Base-by-base conservation (phyloP, 2,329 filamentous ascomycete genomes). In the Ambrosiella xylebori region DNA sequence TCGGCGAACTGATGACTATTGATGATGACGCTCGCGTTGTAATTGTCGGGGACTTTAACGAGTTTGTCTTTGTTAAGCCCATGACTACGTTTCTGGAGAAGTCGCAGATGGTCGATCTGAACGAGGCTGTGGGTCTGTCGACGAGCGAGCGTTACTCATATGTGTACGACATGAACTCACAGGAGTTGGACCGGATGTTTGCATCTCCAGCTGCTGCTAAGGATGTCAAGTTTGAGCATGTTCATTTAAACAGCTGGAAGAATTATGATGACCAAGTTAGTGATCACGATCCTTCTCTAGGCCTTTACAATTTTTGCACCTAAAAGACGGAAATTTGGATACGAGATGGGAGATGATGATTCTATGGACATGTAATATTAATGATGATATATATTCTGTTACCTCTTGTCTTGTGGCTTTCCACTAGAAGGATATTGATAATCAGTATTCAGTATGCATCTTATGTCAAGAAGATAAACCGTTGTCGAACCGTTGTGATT, bases 211-310 rank as follows among this genome's bases (percentile, higher is more conserved):
- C 71, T 54, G 64, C 84, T 60, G 70, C 69, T 35, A 65, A 65
- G 36, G 65, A 67, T 3, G 68, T 73, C 13, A 68, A 72, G 64
- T 79, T 80, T 63, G 80, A 86, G 72, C 83, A 88, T 68, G 65
- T 87, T 35, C 84, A 87, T 69, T 71, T 86, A 56, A 87, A 86
- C 67, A 81, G 82, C 2, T 88, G 84, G 84, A 74, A 78, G 54
- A 69, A 72, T 37, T 74, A 68, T 60, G 74, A 71, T 37, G 77
- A 77, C 57, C 72, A 78, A 66, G 75, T 79, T 19, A 82, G 77
- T 56, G 84, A 87, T 66, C 84, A 87, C 65, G 84, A 88, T 64
- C 84, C 84, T 0, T 81, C 76, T 51, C 76, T 88, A 13, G 82
- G 78, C 2, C 72, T 70, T 67, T 70, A 87, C 59, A 74, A 85